phyloP scores from a whole-genome alignment of 1,284 basidiomycete genomes.

The Kwoniella shivajii region DNA sequence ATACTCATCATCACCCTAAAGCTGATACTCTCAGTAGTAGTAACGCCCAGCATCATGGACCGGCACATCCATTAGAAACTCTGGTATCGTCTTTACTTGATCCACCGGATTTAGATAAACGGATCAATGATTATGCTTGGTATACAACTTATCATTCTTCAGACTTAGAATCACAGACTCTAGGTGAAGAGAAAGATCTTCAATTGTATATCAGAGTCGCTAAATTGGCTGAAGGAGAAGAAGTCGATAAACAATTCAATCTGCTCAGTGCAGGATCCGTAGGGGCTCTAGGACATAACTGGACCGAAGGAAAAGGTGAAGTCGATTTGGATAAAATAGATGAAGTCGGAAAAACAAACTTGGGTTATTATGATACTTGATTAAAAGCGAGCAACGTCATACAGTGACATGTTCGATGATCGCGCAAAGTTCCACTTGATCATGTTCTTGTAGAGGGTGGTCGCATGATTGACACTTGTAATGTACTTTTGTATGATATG shows the following conservation, averaged over 20 bases:
- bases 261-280: not conserved
- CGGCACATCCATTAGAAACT: slow-evolving; percentile 65
- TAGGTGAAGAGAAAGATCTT: slow-evolving; percentile 55
- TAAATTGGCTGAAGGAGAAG: slow-evolving; percentile 43
- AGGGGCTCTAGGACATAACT: too few species aligned
- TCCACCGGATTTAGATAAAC: slow-evolving; percentile 59
- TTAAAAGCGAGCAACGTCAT: slow-evolving; percentile 10
- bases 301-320: not conserved
- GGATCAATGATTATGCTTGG: slow-evolving; percentile 77
- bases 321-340: slow-evolving; percentile 5
- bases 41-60: slow-evolving; percentile 29
- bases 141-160: slow-evolving; percentile 56
- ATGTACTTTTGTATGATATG: too few species aligned
- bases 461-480: too few species aligned
- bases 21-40: not conserved
- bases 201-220: slow-evolving; percentile 51
- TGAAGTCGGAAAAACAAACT: slow-evolving; percentile 18
- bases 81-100: slow-evolving; percentile 66
- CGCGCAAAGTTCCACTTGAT: too few species aligned
- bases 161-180: slow-evolving; percentile 33
- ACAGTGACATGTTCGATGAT: too few species aligned
- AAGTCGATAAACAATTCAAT: slow-evolving; percentile 29
- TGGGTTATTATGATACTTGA: slow-evolving; percentile 36
- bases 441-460: too few species aligned
- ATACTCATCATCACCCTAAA: not conserved